These are phyloP conservation scores for Tricholoma bakamatsutake DNA, from an alignment of 768 basidiomycete species.

Conservation along the genomic window DNA sequence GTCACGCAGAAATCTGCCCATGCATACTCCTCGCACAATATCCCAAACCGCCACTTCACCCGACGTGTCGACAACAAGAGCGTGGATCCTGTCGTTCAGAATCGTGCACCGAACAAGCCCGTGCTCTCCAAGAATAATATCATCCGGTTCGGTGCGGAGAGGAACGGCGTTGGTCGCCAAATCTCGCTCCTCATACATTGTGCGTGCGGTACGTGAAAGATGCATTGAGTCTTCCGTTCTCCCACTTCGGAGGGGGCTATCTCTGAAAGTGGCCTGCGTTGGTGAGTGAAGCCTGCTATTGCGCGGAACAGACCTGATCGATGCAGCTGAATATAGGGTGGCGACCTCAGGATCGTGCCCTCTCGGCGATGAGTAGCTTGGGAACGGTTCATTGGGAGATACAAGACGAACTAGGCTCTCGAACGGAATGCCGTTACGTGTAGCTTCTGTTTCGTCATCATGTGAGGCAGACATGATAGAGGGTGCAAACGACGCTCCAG, in stretches of 20 bases:
- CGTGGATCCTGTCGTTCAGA: conserved; percentile 86
- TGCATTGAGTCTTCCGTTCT: conserved; percentile 33
- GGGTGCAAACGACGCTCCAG: conserved; percentile 24
- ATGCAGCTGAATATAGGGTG: conserved; percentile 83
- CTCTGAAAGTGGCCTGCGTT: conserved; percentile 27
- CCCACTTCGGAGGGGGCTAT: conserved; percentile 27
- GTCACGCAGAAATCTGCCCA: conserved; percentile 61
- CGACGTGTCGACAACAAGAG: conserved; percentile 82
- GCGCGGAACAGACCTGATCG: conserved; percentile 62
- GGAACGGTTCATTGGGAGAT: conserved; percentile 60
- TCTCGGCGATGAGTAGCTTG: conserved; percentile 32
- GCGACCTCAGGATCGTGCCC: conserved; percentile 73
- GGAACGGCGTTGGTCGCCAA: conserved; percentile 73
- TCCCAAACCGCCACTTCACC: conserved; percentile 94
- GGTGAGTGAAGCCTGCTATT: conserved; percentile 27
- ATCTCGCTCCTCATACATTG: conserved; percentile 66
- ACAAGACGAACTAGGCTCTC: conserved; percentile 63
- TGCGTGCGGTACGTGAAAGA: conserved; percentile 33
- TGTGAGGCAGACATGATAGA: conserved; percentile 30
- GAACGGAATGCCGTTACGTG: conserved; percentile 61
- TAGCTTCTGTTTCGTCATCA: conserved; percentile 27
- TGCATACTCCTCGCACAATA: conserved; percentile 70
- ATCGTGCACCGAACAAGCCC: conserved; percentile 81
- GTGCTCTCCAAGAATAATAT: conserved; percentile 65
- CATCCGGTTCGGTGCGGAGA: conserved; percentile 51